A percentile compares a stretch with the other conserved stretches of the same genome.
Conservation (phyloP, 2,329 filamentous ascomycete species). For the Sporothrix inflata region DNA sequence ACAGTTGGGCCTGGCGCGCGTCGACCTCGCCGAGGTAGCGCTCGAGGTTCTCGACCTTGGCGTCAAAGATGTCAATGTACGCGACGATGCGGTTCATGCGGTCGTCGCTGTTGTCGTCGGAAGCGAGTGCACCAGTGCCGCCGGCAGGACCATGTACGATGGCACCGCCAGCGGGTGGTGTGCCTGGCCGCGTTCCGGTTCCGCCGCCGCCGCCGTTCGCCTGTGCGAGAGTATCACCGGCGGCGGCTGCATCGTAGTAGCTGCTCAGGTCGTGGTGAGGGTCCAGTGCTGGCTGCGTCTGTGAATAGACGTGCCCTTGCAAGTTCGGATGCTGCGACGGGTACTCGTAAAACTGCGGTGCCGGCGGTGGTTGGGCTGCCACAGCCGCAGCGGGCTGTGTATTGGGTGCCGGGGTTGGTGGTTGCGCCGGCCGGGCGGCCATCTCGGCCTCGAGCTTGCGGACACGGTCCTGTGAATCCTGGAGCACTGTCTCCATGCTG, state of each 20-base stretch:
- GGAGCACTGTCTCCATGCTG: conserved; percentile 29
- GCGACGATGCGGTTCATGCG: conserved; percentile 49
- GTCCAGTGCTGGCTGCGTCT: background rate
- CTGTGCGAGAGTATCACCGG: background rate
- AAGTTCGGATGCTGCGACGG: background rate
- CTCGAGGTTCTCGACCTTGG: conserved; percentile 60
- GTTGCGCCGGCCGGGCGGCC: conserved; percentile 3
- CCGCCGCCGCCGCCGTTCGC: background rate
- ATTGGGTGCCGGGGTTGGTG: background rate
- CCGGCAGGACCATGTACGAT: background rate
- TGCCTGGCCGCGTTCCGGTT: background rate
- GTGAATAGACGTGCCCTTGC: background rate
- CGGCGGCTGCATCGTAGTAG: conserved; percentile 16
- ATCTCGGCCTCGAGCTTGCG: conserved; percentile 32
- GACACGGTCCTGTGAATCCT: conserved; percentile 32
- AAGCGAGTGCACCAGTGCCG: background rate
- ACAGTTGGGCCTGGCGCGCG: conserved; percentile 62
- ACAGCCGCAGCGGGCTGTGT: background rate
- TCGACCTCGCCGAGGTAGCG: conserved; percentile 62
- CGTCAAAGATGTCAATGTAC: conserved; percentile 56
- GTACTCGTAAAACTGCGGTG: conserved; percentile 6
- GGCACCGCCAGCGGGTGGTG: background rate
- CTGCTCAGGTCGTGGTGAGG: background rate
- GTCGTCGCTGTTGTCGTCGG: conserved; percentile 24
- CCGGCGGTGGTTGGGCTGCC: background rate